A percentile compares a stretch with the other conserved stretches of the same genome.
Conservation (phyloP, 805 yeast genomes). For the Saturnispora zaruensis region DNA sequence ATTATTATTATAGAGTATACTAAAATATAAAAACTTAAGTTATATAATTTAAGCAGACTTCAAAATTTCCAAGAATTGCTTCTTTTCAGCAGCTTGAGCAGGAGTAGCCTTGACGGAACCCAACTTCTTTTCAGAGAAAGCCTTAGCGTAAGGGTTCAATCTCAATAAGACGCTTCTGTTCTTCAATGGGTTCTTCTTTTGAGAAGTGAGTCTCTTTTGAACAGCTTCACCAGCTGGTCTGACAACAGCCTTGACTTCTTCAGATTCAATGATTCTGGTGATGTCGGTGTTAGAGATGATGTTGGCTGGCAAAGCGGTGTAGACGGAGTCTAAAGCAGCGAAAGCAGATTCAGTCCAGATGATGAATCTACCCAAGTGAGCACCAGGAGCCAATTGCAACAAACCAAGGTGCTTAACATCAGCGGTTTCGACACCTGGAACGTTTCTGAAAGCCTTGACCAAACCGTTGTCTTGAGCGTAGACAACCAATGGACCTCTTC, state of each 20-base stretch:
- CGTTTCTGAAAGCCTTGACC: conserved; percentile 97
- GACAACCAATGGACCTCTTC: conserved; percentile 99
- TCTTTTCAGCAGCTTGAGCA: conserved; percentile 56
- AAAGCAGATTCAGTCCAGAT: conserved; percentile 99
- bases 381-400: conserved; percentile 99
- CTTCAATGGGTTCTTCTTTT: conserved; percentile 99
- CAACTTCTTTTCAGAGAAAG: conserved; percentile 83
- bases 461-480: conserved; percentile 97
- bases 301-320: conserved; percentile 96
- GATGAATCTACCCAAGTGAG: conserved; percentile 98
- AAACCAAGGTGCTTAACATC: conserved; percentile 87
- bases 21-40: not conserved
- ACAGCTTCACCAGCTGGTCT: conserved; percentile 93
- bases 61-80: conserved; percentile 59
- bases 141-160: conserved; percentile 99
- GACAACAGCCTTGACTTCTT: conserved; percentile 96
- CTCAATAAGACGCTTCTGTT: conserved; percentile 97
- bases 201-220: conserved; percentile 90
- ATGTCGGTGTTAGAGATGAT: conserved; percentile 93
- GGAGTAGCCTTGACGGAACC: conserved; percentile 69
- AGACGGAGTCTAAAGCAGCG: conserved; percentile 91
- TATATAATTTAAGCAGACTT: conserved; percentile 42
- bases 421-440: conserved; percentile 99
- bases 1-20: not conserved
- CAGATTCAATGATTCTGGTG: conserved; percentile 95